A percentile compares a stretch with the other conserved stretches of the same genome.
phyloP scores from a whole-genome alignment of 164 flowering plant species.

The Brasenia schreberi region DNA sequence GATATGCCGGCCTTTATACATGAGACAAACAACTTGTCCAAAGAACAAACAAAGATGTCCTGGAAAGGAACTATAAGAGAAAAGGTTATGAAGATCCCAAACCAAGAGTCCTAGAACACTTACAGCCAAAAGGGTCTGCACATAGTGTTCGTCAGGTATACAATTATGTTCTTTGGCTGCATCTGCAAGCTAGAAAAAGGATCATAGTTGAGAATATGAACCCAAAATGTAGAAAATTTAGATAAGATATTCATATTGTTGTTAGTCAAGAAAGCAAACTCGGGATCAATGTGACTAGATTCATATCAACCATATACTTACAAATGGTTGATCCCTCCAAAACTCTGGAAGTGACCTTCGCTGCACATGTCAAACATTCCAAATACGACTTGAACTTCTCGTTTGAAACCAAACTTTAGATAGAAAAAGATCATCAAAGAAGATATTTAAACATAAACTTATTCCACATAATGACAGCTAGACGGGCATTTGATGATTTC shows the following conservation, averaged over 20 bases:
- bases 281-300: too few species aligned
- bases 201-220: not conserved
- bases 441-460: too few species aligned
- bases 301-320: constrained; percentile 24
- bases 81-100: not conserved
- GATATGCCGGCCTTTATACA: too few species aligned
- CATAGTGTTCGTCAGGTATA: constrained; percentile 97
- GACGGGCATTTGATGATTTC: too few species aligned
- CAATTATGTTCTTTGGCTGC: constrained; percentile 82
- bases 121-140: constrained; percentile 86
- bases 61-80: not conserved
- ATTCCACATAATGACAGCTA: too few species aligned
- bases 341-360: constrained; percentile 87
- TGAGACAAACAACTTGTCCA: too few species aligned
- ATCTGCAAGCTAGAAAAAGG: constrained; percentile 59
- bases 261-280: not conserved
- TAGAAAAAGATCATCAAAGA: too few species aligned
- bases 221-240: not conserved
- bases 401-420: too few species aligned
- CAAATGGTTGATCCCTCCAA: constrained; percentile 83
- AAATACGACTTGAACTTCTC: too few species aligned
- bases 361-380: constrained; percentile 30
- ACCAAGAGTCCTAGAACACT: constrained; percentile 18
- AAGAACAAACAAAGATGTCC: too few species aligned
- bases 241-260: not conserved